Conservation (phyloP, 768 basidiomycete species). For the Amylocystis lapponica region DNA sequence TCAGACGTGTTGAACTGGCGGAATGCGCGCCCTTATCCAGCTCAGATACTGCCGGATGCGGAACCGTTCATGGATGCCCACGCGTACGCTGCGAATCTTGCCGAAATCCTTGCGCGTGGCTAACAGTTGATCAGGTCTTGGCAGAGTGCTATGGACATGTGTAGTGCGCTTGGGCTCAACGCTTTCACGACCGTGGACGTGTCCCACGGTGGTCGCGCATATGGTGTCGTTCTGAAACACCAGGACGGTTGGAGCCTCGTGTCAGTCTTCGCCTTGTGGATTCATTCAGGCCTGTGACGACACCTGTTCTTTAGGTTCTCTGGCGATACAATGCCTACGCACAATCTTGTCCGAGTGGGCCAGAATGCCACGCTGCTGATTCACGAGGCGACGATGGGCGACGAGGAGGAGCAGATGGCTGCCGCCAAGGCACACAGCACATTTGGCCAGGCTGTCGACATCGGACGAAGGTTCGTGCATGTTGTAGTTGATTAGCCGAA, state of each 20-base stretch:
- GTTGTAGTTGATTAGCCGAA: no score
- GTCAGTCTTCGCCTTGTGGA: constrained; percentile 39
- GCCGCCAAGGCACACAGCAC: constrained; percentile 81
- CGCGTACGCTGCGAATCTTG: no score
- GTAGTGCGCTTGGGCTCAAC: constrained; percentile 47
- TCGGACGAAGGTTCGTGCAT: constrained; percentile 57
- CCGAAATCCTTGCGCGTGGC: background rate
- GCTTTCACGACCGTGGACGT: constrained; percentile 68
- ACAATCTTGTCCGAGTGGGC: constrained; percentile 61
- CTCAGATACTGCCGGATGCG: background rate
- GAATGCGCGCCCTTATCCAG: constrained; percentile 27
- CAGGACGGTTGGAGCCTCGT: constrained; percentile 70
- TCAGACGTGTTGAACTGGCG: constrained; percentile 48
- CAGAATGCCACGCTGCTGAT: constrained; percentile 73
- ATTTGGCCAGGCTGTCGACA: constrained; percentile 77
- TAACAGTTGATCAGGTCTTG: constrained; percentile 34
- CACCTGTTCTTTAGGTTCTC: constrained; percentile 61
- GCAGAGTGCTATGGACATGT: constrained; percentile 38
- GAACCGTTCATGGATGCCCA: constrained; percentile 15
- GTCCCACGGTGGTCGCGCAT: constrained; percentile 64
- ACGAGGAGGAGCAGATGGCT: constrained; percentile 75
- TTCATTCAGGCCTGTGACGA: background rate
- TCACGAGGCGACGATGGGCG: constrained; percentile 91
- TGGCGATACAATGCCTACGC: constrained; percentile 81
- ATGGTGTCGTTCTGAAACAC: constrained; percentile 66